Base-by-base conservation (phyloP, 148 eudicot genomes). In the Nepenthes gracilis region DNA sequence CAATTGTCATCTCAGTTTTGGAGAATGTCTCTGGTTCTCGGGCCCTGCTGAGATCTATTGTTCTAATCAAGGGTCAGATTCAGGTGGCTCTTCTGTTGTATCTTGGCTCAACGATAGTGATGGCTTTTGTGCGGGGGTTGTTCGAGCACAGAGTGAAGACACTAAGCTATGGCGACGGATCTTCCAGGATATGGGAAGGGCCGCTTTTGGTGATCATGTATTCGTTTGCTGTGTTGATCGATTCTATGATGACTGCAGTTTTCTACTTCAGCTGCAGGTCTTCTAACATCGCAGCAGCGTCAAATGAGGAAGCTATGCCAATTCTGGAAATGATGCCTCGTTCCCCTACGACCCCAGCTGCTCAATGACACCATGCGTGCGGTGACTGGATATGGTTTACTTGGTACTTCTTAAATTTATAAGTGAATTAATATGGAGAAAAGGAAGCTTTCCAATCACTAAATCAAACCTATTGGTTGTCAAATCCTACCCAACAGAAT, bases 101-200 rank as follows among this genome's bases (percentile, higher is more conserved):
- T 69, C 83, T 93, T 6, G 83, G 81, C 11, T 88, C 98, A 5
- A 88, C 96, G 0, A 79, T 88, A 12, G 96, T 88, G 48, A 72
- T 82, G 95, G 86, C 95, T 2, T 72, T 86, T 64, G 85, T 84
- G 60, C 91, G 88, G 68, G 96, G 87, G 2, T 76, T 88, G 66
- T 93, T 93, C 78, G 98, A 93, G 83, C 91, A 88, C 74, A 71
- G 96, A 61, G 96, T 88, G 67, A 88, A 86, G 77, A 86, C 79
- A 1, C 45, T 88, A 59, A 86, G 98, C 69, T 84, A 93, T 63
- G 95, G 89, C 54, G 98, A 88, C 55, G 95, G 84, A 47, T 79
- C 90, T 23, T 86, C 85, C 9, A 72, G 95, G 67, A 10, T 86
- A 57, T 93, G 98, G 98, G 95, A 93, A 86, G 91, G 95, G 37